phyloP scores from a whole-genome alignment of 345 rosid genomes.

The Eucalyptus dawsonii region DNA sequence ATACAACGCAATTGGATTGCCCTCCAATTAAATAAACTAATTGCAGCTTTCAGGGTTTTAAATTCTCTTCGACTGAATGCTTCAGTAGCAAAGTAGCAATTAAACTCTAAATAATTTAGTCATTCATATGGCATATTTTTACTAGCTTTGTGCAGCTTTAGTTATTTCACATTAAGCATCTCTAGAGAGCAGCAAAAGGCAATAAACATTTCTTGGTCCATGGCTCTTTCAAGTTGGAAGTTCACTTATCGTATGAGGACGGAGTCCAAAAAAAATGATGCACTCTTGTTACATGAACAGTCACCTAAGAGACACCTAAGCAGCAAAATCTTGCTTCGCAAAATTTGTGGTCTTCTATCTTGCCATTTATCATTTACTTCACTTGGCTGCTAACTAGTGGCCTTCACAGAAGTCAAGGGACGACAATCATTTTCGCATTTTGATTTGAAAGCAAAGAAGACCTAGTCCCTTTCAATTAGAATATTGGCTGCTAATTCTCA shows the following conservation, averaged over 20 bases:
- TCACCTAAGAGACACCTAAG: neutral
- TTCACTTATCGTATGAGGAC: conserved; percentile 3
- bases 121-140: neutral
- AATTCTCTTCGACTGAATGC: neutral
- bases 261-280: conserved; percentile 11
- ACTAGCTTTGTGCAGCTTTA: neutral
- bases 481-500: neutral
- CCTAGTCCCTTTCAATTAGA: neutral
- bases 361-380: neutral
- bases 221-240: neutral
- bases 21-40: neutral
- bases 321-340: conserved; percentile 4
- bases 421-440: conserved; percentile 17
- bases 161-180: neutral
- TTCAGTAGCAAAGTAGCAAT: neutral
- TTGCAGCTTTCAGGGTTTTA: neutral
- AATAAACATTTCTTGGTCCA: neutral
- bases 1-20: neutral
- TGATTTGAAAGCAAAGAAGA: conserved; percentile 8
- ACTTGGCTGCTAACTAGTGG: neutral
- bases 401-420: conserved; percentile 37
- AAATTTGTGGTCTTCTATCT: conserved; percentile 2
- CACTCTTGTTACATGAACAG: neutral
- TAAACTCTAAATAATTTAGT: neutral
- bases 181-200: neutral